Evolutionary conservation across 768 basidiomycete genomes (phyloP), one percentile per base, ranked within the genome.

Genomic region (Tricholoma terreum): DNA sequence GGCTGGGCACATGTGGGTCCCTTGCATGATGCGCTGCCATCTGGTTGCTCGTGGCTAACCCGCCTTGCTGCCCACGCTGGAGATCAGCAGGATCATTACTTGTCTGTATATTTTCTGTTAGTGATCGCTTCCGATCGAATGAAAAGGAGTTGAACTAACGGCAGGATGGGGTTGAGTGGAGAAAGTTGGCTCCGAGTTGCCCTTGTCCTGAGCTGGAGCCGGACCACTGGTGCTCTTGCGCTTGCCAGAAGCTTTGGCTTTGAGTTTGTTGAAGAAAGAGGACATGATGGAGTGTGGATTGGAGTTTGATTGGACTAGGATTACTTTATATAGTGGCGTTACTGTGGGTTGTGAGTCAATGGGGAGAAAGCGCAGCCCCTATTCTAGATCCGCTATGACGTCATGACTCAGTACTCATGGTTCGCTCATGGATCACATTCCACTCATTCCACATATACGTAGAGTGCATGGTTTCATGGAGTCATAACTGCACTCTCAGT

Each of bases 101-200:
- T 73, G 78, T 84, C 85, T 87, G 57, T 34, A 12, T 31, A 34
- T 10, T 14, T 33, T 9, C 7, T 17, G 33, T 33, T 33, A 11
- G 11, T 42, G 1, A 31, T 51, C 33, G 27, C 36, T 30, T 14
- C 34, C 12, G 8, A 40, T 8, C 9, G 50, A 6, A 59, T 53
- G 42, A 30, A 40, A 46, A 33, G 6, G 2, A 9, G 6, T 22
- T 45, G 30, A 2, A 64, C 79, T 49, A 63, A 84, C 84, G 62
- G 85, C 84, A 50, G 85, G 86, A 65, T 86, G 84, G 19, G 86
- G 86, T 56, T 79, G 75, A 63, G 82, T 86, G 49, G 69, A 71
- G 68, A 79, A 85, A 1, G 61, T 65, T 50, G 73, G 78, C 62
- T 83, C 79, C 19, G 61, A 40, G 6, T 57, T 54, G 21, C 50